These are phyloP conservation scores for Cordyceps farinosa DNA, from an alignment of 2,329 filamentous ascomycete species.

Conservation along the genomic window DNA sequence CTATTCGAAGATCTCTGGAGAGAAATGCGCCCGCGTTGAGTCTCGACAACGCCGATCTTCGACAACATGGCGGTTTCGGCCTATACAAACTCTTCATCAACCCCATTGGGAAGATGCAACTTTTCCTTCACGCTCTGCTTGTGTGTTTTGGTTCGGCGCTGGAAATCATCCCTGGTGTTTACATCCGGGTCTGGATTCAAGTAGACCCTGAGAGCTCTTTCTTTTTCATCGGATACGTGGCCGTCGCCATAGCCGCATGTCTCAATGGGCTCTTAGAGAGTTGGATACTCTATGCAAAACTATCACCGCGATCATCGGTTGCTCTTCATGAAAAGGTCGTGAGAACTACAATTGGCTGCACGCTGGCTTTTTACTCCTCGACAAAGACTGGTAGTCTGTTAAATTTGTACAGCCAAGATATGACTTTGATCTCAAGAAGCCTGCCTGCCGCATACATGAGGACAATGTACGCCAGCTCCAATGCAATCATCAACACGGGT, in stretches of 20 bases:
- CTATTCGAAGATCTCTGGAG: background rate
- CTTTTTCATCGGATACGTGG: background rate
- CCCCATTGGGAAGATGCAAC: background rate
- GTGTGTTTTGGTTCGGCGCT: background rate
- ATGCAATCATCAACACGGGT: background rate
- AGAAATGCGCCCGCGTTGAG: background rate
- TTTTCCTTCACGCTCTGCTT: background rate
- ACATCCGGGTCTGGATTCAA: constrained; percentile 2
- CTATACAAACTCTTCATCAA: background rate
- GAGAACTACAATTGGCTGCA: background rate
- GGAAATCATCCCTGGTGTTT: background rate
- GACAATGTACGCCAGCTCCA: background rate
- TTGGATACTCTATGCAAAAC: background rate
- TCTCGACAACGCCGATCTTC: background rate
- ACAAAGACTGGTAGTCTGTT: background rate
- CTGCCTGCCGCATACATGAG: background rate
- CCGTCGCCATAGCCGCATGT: background rate
- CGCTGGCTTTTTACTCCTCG: background rate
- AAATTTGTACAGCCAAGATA: constrained; percentile 1
- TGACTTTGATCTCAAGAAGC: background rate
- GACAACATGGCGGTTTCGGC: background rate
- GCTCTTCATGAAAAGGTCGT: background rate
- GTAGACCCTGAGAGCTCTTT: background rate
- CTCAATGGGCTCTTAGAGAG: background rate
- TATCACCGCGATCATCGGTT: background rate